Evolutionary conservation across 2,329 filamentous ascomycete genomes (phyloP), one percentile per base, ranked within the genome.

Genomic region (Trichophyton mentagrophytes): DNA sequence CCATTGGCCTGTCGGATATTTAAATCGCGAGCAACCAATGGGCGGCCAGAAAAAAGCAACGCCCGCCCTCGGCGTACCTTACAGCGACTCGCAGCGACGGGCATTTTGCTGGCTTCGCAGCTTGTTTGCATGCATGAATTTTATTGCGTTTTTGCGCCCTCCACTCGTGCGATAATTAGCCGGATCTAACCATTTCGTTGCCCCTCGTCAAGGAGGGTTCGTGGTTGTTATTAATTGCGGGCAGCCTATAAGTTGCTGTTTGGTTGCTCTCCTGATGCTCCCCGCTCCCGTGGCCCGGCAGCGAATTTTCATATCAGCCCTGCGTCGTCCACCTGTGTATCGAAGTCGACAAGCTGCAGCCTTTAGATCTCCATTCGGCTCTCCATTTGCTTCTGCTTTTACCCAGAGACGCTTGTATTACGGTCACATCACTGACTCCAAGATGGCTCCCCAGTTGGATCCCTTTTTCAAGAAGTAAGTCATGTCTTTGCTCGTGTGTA

Each of bases 381-480:
- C 25, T 47, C 17, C 44, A n/a, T 27, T 49, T 36, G 11, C 20
- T 5, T 22, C n/a, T 42, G 30, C 56, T 55, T 55, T 59, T 36
- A 46, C 40, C 44, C 59, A 60, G 20, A 55, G 59, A 60, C 42
- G 74, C 61, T 72, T 70, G 61, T 77, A 71, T 64, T 78, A 77
- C 76, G 74, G 73, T 61, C 67, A 74, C 64, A 76, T 78, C 65
- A 72, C 71, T 66, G 74, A 78, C 68, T 62, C 65, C 77, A 88
- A 84, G 74, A 96, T 96, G 89, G 89, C 90, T 61, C 89, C 90
- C 64, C 84, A 95, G 74, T 85, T 99, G 67, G 89, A 96, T 74
- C 82, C 86, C 65, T 97, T 88, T 80, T 97, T 96, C 81, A 85
- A 89, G 77, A 85, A 96, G 82, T 80, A 67, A 63, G 76, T 70